A percentile compares a stretch with the other conserved stretches of the same genome.
These are phyloP conservation scores for Pleurotus ostreatus DNA, from an alignment of 768 basidiomycete genomes.

Conservation along the genomic window DNA sequence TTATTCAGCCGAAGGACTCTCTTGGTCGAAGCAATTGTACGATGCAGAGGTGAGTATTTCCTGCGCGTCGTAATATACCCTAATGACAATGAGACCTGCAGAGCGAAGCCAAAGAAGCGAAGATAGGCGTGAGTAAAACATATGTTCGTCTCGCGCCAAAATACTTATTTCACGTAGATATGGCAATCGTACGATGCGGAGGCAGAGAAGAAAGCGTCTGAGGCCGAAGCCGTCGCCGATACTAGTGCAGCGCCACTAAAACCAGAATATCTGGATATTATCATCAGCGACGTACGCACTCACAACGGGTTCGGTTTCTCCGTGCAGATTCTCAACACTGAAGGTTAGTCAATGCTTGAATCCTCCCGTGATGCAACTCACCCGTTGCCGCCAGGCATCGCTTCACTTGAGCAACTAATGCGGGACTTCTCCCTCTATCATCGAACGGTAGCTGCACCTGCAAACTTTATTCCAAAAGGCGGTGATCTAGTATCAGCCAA, in stretches of 20 bases:
- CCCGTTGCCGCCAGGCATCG: conserved; percentile 59
- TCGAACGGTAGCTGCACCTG: conserved; percentile 50
- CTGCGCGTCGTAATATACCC: conserved; percentile 1
- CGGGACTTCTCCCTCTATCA: conserved; percentile 88
- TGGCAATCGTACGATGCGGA: conserved; percentile 85
- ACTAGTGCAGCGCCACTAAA: conserved; percentile 54
- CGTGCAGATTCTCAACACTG: conserved; percentile 88
- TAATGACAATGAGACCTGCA: conserved; percentile 20
- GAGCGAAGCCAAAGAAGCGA: conserved; percentile 79
- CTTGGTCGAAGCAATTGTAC: conserved; percentile 76
- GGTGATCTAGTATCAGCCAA: conserved; percentile 94
- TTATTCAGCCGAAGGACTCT: conserved; percentile 79
- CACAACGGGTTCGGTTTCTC: conserved; percentile 81
- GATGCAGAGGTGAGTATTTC: conserved; percentile 67
- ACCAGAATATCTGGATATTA: conserved; percentile 87
- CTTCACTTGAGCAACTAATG: conserved; percentile 91
- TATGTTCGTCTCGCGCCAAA: neutral
- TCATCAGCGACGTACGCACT: conserved; percentile 82
- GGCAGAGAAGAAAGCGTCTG: conserved; percentile 49
- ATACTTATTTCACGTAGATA: conserved; percentile 44
- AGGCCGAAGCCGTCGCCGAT: conserved; percentile 38
- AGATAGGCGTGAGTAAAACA: conserved; percentile 59
- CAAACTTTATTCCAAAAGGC: conserved; percentile 74
- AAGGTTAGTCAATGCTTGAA: conserved; percentile 48
- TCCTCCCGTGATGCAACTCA: neutral